A percentile compares a stretch with the other conserved stretches of the same genome.
Conservation (phyloP, 768 basidiomycete species). For the Tulasnella sp. region DNA sequence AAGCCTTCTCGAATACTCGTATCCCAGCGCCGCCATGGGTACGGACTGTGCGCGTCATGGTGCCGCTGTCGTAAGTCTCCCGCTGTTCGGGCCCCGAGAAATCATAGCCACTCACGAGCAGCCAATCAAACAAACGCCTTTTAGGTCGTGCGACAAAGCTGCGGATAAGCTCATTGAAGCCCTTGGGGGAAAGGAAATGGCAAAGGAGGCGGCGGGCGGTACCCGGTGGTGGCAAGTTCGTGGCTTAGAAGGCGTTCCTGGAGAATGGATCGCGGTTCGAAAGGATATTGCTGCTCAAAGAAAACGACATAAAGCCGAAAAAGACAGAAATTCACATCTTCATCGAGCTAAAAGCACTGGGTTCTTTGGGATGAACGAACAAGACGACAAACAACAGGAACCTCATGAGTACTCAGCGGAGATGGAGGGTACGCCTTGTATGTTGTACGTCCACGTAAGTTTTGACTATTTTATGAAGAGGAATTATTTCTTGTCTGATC, state of each 20-base stretch:
- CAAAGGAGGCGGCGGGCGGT: constrained; percentile 72
- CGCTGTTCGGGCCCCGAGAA: neutral
- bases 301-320: constrained; percentile 24
- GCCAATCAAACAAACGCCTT: constrained; percentile 33
- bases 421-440: constrained; percentile 40
- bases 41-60: constrained; percentile 38
- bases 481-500: constrained; percentile 10
- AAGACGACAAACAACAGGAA: constrained; percentile 15
- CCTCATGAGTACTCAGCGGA: constrained; percentile 32
- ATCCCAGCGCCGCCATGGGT: constrained; percentile 39
- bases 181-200: constrained; percentile 72
- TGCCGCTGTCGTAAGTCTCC: constrained; percentile 34
- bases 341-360: constrained; percentile 28
- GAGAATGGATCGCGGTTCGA: constrained; percentile 43
- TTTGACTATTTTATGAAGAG: neutral
- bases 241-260: constrained; percentile 71
- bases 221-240: constrained; percentile 98
- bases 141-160: constrained; percentile 33
- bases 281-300: constrained; percentile 36
- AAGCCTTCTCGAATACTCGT: constrained; percentile 37
- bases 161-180: constrained; percentile 60
- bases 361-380: constrained; percentile 9
- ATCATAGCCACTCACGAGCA: constrained; percentile 32
- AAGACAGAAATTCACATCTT: constrained; percentile 34
- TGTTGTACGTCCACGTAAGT: constrained; percentile 38